phyloP scores from a whole-genome alignment of 2,329 filamentous ascomycete genomes.

The Xylariaceae sp. region DNA sequence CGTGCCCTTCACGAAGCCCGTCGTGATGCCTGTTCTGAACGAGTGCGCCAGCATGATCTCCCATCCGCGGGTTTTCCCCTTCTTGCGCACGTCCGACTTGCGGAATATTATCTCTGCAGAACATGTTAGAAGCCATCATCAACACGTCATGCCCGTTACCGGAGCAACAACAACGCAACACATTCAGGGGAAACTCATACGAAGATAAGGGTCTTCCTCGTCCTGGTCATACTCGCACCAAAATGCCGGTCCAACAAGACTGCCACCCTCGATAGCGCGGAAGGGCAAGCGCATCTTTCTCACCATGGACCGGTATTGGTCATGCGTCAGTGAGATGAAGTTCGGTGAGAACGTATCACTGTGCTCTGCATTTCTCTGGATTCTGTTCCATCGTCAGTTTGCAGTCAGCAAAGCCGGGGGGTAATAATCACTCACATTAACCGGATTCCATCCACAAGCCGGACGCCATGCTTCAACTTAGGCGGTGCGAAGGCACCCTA shows the following conservation, averaged over 20 bases:
- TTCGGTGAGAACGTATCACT: conserved; percentile 54
- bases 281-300: conserved; percentile 48
- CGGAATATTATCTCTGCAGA: conserved; percentile 54
- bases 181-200: conserved; percentile 34
- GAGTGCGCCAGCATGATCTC: conserved; percentile 58
- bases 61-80: conserved; percentile 58
- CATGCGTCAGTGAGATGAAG: conserved; percentile 48
- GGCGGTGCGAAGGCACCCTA: conserved; percentile 51
- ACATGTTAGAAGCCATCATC: conserved; percentile 10
- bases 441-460: conserved; percentile 47
- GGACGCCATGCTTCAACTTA: conserved; percentile 39
- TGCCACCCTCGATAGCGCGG: conserved; percentile 53
- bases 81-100: conserved; percentile 62
- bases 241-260: conserved; percentile 59
- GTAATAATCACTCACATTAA: conserved; percentile 45
- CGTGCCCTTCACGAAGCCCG: conserved; percentile 58
- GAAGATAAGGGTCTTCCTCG: conserved; percentile 52
- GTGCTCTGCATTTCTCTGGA: conserved; percentile 52
- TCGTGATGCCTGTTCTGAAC: conserved; percentile 50
- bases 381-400: conserved; percentile 33
- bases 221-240: conserved; percentile 55
- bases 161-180: not conserved
- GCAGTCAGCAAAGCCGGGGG: not conserved
- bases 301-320: conserved; percentile 52
- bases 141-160: not conserved